Evolutionary conservation across 73 alveolate genomes (phyloP).

Genomic region (Tetrahymena malaccensis): DNA sequence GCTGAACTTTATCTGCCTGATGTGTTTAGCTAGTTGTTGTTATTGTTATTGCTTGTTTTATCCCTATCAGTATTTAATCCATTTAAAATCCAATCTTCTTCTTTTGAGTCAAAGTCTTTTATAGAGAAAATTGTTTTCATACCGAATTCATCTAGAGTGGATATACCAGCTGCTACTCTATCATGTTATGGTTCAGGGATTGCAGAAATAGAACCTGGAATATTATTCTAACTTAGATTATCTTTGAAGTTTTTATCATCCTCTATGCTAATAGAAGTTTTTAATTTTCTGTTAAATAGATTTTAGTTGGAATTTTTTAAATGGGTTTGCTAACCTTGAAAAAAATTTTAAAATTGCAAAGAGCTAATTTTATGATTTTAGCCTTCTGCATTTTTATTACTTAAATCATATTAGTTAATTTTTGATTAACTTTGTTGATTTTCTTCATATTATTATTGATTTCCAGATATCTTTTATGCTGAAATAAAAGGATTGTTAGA

Average conservation of each 20-base stretch:
- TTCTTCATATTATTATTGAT: not conserved
- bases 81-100: not conserved
- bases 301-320: not conserved
- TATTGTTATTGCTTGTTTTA: not conserved
- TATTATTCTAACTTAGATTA: not conserved
- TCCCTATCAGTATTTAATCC: not conserved
- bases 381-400: not conserved
- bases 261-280: not conserved
- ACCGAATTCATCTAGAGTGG: not conserved
- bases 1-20: not conserved
- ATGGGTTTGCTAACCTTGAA: not conserved
- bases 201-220: not conserved
- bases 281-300: not conserved
- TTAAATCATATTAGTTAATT: not conserved
- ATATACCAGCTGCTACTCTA: not conserved
- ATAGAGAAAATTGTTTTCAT: not conserved
- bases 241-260: not conserved
- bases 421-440: not conserved
- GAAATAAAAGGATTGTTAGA: not conserved
- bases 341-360: too few relatives aligned
- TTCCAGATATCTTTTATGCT: not conserved
- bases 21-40: too few relatives aligned
- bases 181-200: not conserved
- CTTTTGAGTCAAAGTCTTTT: not conserved
- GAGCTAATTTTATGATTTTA: not conserved